Percentiles rank a stretch among this genome's conserved stretches.
These are phyloP conservation scores for Hirschioporus abietinus DNA, from an alignment of 768 basidiomycete species.

Conservation along the genomic window DNA sequence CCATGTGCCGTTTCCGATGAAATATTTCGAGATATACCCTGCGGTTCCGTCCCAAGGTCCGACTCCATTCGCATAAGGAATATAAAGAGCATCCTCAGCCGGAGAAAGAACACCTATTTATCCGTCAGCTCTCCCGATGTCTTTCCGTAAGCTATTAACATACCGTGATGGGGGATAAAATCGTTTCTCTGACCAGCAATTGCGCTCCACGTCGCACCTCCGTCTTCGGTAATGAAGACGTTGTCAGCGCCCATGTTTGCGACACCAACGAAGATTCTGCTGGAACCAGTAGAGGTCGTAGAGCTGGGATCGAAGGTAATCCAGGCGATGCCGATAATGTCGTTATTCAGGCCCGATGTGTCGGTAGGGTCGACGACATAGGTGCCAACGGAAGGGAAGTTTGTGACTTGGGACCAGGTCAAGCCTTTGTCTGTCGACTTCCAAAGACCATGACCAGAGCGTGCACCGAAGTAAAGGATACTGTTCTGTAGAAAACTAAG, in stretches of 20 bases:
- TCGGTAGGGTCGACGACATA: constrained; percentile 12
- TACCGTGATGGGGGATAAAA: constrained; percentile 17
- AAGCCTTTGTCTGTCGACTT: constrained; percentile 16
- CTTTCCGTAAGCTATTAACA: constrained; percentile 2
- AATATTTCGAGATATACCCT: constrained; percentile 6
- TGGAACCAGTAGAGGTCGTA: constrained; percentile 5
- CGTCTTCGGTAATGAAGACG: constrained; percentile 14
- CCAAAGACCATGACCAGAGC: constrained; percentile 19
- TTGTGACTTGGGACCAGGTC: constrained; percentile 17
- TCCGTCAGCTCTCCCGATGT: not conserved
- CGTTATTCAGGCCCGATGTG: constrained; percentile 11
- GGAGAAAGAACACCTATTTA: constrained; percentile 8
- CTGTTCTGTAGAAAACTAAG: constrained; percentile 5
- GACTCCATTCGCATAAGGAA: constrained; percentile 14
- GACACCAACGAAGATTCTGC: constrained; percentile 20
- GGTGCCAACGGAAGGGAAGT: constrained; percentile 14
- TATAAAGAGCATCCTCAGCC: constrained; percentile 15
- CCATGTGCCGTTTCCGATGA: constrained; percentile 5
- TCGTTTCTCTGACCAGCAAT: constrained; percentile 14
- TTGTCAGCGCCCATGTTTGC: constrained; percentile 14
- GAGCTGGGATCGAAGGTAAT: constrained; percentile 15
- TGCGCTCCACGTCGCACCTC: constrained; percentile 15
- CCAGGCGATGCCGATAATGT: constrained; percentile 16
- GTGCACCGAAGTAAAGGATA: constrained; percentile 18
- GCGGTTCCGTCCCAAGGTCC: constrained; percentile 14